Evolutionary conservation across 768 basidiomycete genomes (phyloP).

Genomic region (Collybiopsis luxurians): DNA sequence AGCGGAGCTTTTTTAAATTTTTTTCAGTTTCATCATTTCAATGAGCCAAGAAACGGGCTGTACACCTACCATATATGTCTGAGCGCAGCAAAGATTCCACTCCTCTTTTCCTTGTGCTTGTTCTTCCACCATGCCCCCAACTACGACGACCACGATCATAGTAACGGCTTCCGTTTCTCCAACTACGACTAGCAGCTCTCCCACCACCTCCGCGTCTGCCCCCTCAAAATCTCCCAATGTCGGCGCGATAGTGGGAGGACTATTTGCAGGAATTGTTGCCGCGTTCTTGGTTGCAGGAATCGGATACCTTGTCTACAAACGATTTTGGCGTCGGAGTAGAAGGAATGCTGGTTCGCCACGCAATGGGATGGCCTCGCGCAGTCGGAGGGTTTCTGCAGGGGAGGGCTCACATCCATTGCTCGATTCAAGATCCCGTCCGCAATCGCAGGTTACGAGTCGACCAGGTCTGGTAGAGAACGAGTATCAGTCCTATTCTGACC

Average conservation of each 20-base stretch:
- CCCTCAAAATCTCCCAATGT: too few relatives aligned
- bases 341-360: neutral
- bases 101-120: too few relatives aligned
- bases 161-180: too few relatives aligned
- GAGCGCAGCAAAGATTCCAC: too few relatives aligned
- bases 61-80: too few relatives aligned
- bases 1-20: too few relatives aligned
- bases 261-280: neutral
- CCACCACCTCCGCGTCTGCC: neutral
- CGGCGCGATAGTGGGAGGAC: neutral
- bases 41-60: too few relatives aligned
- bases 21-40: too few relatives aligned
- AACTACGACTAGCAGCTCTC: neutral
- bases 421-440: neutral
- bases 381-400: neutral
- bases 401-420: neutral
- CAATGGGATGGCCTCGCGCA: neutral
- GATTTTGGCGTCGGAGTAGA: neutral
- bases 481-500: neutral
- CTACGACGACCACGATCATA: too few relatives aligned
- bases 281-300: neutral
- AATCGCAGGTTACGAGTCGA: neutral
- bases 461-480: neutral
- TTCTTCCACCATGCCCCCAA: too few relatives aligned
- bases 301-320: neutral